A percentile compares a stretch with the other conserved stretches of the same genome.
These are phyloP conservation scores for Tulasnella calospora DNA, from an alignment of 768 basidiomycete species.

Conservation along the genomic window DNA sequence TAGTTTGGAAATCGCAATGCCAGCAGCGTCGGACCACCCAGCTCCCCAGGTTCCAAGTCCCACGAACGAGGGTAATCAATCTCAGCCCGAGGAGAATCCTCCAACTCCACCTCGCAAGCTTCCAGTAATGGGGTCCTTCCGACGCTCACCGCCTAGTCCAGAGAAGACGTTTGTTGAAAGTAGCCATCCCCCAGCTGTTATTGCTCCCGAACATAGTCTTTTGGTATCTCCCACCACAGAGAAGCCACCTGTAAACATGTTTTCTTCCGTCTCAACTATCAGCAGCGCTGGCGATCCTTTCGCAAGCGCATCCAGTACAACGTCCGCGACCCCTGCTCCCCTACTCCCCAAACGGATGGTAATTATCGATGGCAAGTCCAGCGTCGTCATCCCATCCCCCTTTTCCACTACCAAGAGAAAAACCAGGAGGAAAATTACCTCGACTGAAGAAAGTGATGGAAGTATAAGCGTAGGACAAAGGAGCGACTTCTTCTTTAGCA, in stretches of 20 bases:
- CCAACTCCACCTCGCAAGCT: slow-evolving; percentile 16
- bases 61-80: neutral
- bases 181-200: neutral
- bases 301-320: neutral
- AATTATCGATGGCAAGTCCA: slow-evolving; percentile 15
- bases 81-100: neutral
- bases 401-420: slow-evolving; percentile 15
- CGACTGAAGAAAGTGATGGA: slow-evolving; percentile 17
- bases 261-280: neutral
- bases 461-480: slow-evolving; percentile 11
- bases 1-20: neutral
- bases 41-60: neutral
- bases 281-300: neutral
- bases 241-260: neutral
- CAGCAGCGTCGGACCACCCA: neutral
- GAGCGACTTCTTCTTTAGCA: slow-evolving; percentile 9
- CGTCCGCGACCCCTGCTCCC: neutral
- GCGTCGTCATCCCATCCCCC: slow-evolving; percentile 9
- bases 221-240: neutral
- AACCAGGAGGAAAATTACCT: neutral
- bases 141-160: neutral
- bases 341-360: neutral
- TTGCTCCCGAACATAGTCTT: neutral
- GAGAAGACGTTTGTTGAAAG: neutral
- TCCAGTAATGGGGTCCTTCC: slow-evolving; percentile 6